Evolutionary conservation across 148 eudicot species (phyloP).

Genomic region (Vaccinium myrtillus): DNA sequence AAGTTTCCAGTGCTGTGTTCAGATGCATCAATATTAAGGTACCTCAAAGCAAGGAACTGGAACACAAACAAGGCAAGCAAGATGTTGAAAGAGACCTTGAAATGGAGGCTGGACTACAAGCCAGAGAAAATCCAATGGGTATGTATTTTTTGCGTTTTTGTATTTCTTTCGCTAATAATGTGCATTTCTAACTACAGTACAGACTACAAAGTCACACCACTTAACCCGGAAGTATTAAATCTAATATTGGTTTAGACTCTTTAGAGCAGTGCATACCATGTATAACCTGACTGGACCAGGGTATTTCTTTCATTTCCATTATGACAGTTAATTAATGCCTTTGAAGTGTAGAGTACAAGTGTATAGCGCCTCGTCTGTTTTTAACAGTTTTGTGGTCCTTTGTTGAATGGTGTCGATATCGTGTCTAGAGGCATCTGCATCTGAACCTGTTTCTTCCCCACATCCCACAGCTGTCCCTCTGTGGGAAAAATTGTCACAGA

Average conservation of each 20-base stretch:
- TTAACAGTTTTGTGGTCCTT: background rate
- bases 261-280: background rate
- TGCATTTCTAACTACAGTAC: background rate
- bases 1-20: slow-evolving; percentile 33
- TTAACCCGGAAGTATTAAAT: background rate
- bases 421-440: background rate
- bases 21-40: slow-evolving; percentile 41
- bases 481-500: background rate
- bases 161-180: background rate
- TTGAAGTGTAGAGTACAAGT: background rate
- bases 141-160: background rate
- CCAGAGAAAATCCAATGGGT: slow-evolving; percentile 49
- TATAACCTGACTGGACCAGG: background rate
- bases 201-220: background rate
- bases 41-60: slow-evolving; percentile 45
- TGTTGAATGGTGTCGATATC: background rate
- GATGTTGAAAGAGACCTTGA: slow-evolving; percentile 41
- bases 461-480: background rate
- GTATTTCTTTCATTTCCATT: background rate
- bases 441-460: background rate
- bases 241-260: background rate
- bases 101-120: slow-evolving; percentile 40
- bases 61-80: slow-evolving; percentile 38
- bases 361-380: background rate
- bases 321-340: background rate